Percentiles rank a stretch among this genome's conserved stretches.
Evolutionary conservation across 805 yeast species (phyloP).

Genomic region (Lipomyces yamanashiensis): DNA sequence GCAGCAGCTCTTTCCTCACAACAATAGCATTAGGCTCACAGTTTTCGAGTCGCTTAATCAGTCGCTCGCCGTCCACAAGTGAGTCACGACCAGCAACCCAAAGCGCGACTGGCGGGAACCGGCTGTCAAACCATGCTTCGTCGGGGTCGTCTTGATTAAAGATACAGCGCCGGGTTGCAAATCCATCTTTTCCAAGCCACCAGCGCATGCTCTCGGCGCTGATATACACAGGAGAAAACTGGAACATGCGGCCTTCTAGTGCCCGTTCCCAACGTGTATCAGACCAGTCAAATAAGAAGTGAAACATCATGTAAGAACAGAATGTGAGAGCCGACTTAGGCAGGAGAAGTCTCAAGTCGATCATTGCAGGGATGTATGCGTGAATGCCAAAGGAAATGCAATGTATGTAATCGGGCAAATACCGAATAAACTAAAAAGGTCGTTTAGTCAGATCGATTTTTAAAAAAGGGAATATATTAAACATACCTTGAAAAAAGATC

Average conservation of each 20-base stretch:
- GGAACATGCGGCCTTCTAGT: conserved; percentile 72
- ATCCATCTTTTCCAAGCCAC: conserved; percentile 74
- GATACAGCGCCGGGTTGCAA: conserved; percentile 57
- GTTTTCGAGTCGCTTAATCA: conserved; percentile 65
- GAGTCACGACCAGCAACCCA: conserved; percentile 75
- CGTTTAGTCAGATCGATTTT: neutral
- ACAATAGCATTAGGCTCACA: conserved; percentile 58
- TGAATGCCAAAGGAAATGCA: conserved; percentile 68
- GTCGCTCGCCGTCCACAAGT: conserved; percentile 74
- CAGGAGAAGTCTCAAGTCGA: conserved; percentile 57
- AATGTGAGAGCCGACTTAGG: conserved; percentile 52
- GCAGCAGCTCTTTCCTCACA: conserved; percentile 53
- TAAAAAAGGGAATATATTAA: neutral
- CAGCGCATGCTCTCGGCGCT: conserved; percentile 83
- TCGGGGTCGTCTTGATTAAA: conserved; percentile 54
- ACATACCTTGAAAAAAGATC: conserved; percentile 44
- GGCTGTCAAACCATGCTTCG: conserved; percentile 45
- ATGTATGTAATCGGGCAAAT: conserved; percentile 39
- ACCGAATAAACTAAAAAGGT: conserved; percentile 37
- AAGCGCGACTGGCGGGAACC: conserved; percentile 61
- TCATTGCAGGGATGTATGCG: conserved; percentile 79
- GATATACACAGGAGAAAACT: conserved; percentile 84
- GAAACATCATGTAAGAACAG: conserved; percentile 80
- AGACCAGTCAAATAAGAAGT: conserved; percentile 85
- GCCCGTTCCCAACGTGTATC: conserved; percentile 74